Percentiles rank a stretch among this genome's conserved stretches.
Conservation (phyloP, 305 asterid genomes). For the Rubia tinctorum region DNA sequence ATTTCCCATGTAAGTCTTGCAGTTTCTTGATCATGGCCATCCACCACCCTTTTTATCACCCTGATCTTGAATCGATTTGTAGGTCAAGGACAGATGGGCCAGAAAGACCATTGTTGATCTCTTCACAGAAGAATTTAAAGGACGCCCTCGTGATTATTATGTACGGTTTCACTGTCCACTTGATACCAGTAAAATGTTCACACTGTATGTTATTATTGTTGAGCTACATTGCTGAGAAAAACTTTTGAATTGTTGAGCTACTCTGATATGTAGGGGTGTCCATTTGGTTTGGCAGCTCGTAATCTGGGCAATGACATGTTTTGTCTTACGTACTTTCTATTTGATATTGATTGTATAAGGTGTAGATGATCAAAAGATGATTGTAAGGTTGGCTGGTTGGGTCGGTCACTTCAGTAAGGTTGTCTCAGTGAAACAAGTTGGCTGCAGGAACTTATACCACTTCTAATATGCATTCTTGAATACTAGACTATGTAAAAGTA, state of each 20-base stretch:
- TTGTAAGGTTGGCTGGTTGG: background rate
- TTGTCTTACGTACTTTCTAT: too few species aligned
- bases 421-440: background rate
- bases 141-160: slow-evolving; percentile 81
- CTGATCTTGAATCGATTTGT: slow-evolving; percentile 15
- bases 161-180: slow-evolving; percentile 32
- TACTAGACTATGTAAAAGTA: background rate
- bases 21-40: slow-evolving; percentile 10
- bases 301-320: background rate
- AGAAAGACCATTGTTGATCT: slow-evolving; percentile 92
- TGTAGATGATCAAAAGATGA: background rate
- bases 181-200: background rate
- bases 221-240: background rate
- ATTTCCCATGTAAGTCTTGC: slow-evolving; percentile 60
- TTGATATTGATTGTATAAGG: background rate
- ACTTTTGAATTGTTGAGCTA: background rate
- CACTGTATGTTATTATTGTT: background rate
- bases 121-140: slow-evolving; percentile 87
- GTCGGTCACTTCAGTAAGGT: too few species aligned
- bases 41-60: background rate
- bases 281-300: background rate
- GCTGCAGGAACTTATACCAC: background rate
- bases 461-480: background rate
- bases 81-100: slow-evolving; percentile 94
- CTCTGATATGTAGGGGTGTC: background rate